Evolutionary conservation across 2,329 filamentous ascomycete species (phyloP).

Genomic region (Diaporthe vaccinii): DNA sequence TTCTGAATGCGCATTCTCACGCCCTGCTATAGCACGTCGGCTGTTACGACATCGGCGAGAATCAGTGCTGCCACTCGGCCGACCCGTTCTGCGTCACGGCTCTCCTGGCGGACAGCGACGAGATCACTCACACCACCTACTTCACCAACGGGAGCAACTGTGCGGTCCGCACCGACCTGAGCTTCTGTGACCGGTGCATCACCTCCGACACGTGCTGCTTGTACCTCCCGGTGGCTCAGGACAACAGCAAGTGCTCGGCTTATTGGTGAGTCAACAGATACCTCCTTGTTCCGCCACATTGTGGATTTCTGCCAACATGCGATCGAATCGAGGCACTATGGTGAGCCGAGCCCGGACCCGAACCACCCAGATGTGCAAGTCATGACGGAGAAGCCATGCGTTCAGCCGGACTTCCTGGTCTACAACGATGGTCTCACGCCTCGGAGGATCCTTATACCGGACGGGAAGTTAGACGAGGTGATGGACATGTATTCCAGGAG

Average conservation of each 20-base stretch:
- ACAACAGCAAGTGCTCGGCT: not conserved
- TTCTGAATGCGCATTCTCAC: not conserved
- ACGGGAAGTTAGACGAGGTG: not conserved
- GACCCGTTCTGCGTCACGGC: not conserved
- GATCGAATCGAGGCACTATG: not conserved
- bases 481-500: not conserved
- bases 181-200: not conserved
- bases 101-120: not conserved
- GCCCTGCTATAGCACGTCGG: not conserved
- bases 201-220: not conserved
- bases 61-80: not conserved
- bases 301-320: not conserved
- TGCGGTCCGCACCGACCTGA: no score
- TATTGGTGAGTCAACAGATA: not conserved
- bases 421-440: not conserved
- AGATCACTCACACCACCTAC: not conserved
- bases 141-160: not conserved
- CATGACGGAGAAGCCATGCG: not conserved
- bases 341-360: not conserved
- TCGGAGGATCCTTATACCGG: not conserved
- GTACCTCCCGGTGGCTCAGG: not conserved
- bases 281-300: fast-evolving
- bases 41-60: not conserved
- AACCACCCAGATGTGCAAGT: not conserved
- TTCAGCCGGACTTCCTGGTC: not conserved